These are phyloP conservation scores for Cunninghamia lanceolata DNA, from an alignment of 75 land plant species.

Conservation along the genomic window DNA sequence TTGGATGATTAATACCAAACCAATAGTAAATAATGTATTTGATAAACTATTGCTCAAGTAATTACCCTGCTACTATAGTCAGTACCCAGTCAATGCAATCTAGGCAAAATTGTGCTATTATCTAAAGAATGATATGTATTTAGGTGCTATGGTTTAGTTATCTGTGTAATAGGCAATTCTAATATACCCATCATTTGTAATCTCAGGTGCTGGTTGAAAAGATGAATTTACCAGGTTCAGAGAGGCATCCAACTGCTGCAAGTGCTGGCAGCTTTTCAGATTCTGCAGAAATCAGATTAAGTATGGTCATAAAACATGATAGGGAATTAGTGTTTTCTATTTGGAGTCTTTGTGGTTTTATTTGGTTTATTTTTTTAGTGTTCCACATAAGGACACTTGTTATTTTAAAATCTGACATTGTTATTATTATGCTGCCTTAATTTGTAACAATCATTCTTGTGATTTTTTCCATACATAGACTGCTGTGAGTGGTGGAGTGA, in stretches of 20 bases:
- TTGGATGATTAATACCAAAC: not conserved
- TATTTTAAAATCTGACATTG: not conserved
- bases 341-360: not conserved
- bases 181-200: not conserved
- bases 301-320: constrained; percentile 3
- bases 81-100: not conserved
- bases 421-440: not conserved
- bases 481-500: constrained; percentile 71
- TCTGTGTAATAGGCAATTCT: not conserved
- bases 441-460: not conserved
- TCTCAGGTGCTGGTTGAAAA: constrained; percentile 12
- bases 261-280: not conserved
- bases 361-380: not conserved
- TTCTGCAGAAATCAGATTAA: constrained; percentile 3
- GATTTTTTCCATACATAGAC: constrained; percentile 14
- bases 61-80: not conserved
- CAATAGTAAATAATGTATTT: not conserved
- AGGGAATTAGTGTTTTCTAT: not conserved
- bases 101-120: not conserved
- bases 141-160: too few relatives aligned
- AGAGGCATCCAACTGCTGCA: not conserved
- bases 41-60: not conserved
- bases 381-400: not conserved
- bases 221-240: constrained; percentile 11
- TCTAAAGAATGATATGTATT: not conserved